Evolutionary conservation across 441 rosid species (phyloP).

Genomic region (Erodium moschatum): DNA sequence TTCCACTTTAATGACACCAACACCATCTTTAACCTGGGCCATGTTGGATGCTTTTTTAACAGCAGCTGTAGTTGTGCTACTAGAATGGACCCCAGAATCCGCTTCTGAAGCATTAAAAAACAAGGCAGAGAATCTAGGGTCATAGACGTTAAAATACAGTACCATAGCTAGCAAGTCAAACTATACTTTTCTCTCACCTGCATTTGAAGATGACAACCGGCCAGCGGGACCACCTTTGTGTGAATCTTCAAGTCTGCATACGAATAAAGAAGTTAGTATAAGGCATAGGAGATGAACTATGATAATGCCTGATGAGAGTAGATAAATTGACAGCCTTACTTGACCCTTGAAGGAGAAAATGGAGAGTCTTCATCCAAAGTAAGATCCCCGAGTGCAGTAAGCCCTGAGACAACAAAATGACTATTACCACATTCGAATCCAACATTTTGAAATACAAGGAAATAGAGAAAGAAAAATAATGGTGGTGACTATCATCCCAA

Average conservation of each 20-base stretch:
- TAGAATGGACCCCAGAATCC: constrained; percentile 31
- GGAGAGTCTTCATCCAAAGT: constrained; percentile 45
- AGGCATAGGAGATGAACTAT: constrained; percentile 10
- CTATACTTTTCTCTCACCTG: constrained; percentile 27
- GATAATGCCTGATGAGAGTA: not conserved
- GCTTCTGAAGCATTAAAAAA: constrained; percentile 27
- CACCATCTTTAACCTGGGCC: constrained; percentile 39
- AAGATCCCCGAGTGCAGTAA: constrained; percentile 34
- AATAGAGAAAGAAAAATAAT: not conserved
- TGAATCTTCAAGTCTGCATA: constrained; percentile 62
- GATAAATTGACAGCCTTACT: constrained; percentile 31
- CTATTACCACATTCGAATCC: not conserved
- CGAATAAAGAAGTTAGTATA: constrained; percentile 25
- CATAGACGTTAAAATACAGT: constrained; percentile 3
- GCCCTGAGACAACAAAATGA: constrained; percentile 30
- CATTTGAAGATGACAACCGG: constrained; percentile 31
- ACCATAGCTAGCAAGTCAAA: constrained; percentile 10
- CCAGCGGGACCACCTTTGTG: constrained; percentile 50
- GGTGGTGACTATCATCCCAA: constrained; percentile 14
- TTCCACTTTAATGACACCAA: constrained; percentile 34
- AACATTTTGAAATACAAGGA: not conserved
- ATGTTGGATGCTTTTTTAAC: constrained; percentile 34
- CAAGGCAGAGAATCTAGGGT: constrained; percentile 17
- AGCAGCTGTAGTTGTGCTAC: constrained; percentile 26
- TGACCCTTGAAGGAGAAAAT: constrained; percentile 46